Base-by-base conservation (phyloP, 768 basidiomycete genomes). In the Harrya chromipes region DNA sequence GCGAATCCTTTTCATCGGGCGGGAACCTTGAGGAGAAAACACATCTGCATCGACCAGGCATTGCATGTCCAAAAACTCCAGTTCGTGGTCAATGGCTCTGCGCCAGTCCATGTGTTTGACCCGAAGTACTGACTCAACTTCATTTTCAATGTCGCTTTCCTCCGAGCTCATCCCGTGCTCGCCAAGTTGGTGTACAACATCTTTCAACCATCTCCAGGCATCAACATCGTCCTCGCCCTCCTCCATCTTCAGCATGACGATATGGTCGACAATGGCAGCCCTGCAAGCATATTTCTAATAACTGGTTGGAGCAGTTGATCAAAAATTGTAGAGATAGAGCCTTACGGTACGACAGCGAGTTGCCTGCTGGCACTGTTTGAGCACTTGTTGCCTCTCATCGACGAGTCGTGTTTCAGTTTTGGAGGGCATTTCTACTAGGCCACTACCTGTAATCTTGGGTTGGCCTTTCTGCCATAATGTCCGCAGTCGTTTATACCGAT, bases 121-220 rank as follows among this genome's bases (percentile, higher is more conserved):
- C 3, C 33, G 11, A 12, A 56, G 29, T 4, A 56, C 29, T 6
- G 13, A 26, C 31, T 52, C 23, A 0, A 52, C 39, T 6, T 27
- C 17, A 17, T 56, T 56, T 26, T 56, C 40, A 0, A 56, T 5
- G 8, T 20, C 11, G 7, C 54, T 58, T 8, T 58, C 54, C 20
- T 58, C 45, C 1, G 51, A 58, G 29, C 54, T 58, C 51, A 56
- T 53, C 1, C 49, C 51, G 14, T 52, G n/a, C 6, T 58, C 49
- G 0, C 52, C 49, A 34, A 57, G 46, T 3, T 7, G n/a, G n/a
- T 34, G 4, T n/a, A 57, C 8, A 4, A 54, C 21, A 1, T 8
- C 6, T 4, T 51, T 26, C 4, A 57, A 39, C 56, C 52, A 57
- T 3, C 29, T n/a, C 46, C 52, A 57, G 36, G 31, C 13, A 6